These are phyloP conservation scores for Oryza nivara DNA, from an alignment of 176 grass and related monocot genomes.

Conservation along the genomic window DNA sequence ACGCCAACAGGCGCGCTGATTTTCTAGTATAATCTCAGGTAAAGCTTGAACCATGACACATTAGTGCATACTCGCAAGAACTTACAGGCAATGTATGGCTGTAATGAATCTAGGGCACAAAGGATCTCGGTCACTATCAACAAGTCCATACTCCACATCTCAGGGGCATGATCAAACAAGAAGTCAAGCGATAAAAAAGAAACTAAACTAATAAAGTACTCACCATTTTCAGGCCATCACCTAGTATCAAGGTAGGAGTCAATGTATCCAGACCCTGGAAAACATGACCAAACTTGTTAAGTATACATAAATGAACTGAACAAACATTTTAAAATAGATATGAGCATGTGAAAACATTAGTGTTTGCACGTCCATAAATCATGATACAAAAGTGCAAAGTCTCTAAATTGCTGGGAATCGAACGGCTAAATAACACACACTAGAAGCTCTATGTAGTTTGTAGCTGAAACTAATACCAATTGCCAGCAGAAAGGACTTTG, in stretches of 20 bases:
- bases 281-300: slow-evolving; percentile 19
- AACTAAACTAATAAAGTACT: not conserved
- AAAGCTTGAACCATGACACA: not conserved
- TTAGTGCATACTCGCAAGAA: slow-evolving; percentile 3
- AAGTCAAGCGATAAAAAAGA: not conserved
- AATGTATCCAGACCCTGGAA: slow-evolving; percentile 82
- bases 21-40: not conserved
- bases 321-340: not conserved
- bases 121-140: not conserved
- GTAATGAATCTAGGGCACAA: not conserved
- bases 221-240: slow-evolving; percentile 68
- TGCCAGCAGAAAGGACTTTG: not conserved
- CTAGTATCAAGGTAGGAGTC: slow-evolving; percentile 62
- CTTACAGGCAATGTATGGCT: not conserved
- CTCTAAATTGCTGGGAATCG: too few species aligned
- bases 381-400: not conserved
- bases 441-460: not conserved
- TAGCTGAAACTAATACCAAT: not conserved
- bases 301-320: not conserved
- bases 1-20: too few species aligned
- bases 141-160: not conserved
- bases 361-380: not conserved
- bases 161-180: not conserved
- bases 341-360: not conserved
- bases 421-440: not conserved